Evolutionary conservation across 306 rosid species (phyloP).

Genomic region (Fagus sylvatica): DNA sequence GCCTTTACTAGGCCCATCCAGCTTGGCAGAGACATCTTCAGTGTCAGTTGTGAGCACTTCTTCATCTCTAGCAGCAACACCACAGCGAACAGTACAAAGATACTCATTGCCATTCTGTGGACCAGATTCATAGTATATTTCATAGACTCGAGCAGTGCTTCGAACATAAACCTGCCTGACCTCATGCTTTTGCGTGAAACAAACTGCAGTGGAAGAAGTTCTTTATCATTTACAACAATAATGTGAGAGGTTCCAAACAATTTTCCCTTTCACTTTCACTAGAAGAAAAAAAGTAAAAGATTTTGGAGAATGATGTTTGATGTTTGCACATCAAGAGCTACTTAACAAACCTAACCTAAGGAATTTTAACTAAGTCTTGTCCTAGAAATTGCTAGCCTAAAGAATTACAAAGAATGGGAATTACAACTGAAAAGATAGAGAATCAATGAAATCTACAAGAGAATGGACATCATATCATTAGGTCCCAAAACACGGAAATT

Average conservation of each 20-base stretch:
- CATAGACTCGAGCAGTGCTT: slow-evolving; percentile 81
- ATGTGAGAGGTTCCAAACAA: background rate
- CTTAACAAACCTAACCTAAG: background rate
- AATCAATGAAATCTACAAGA: no score
- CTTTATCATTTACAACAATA: slow-evolving; percentile 20
- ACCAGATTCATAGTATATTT: slow-evolving; percentile 59
- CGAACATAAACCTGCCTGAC: slow-evolving; percentile 77
- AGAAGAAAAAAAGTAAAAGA: background rate
- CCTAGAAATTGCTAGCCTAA: no score
- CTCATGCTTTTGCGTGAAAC: slow-evolving; percentile 60
- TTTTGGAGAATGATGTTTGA: background rate
- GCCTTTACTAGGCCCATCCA: slow-evolving; percentile 27
- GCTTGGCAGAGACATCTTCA: slow-evolving; percentile 34
- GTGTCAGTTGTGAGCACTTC: slow-evolving; percentile 37
- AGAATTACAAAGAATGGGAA: no score
- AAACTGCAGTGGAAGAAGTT: slow-evolving; percentile 47
- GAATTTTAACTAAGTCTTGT: background rate
- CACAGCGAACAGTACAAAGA: slow-evolving; percentile 78
- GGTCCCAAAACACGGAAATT: no score
- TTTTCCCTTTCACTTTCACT: background rate
- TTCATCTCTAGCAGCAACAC: slow-evolving; percentile 65
- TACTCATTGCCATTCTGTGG: slow-evolving; percentile 48
- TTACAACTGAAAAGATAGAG: no score
- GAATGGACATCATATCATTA: no score
- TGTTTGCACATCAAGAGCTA: background rate